Evolutionary conservation across 2,329 filamentous ascomycete species (phyloP), one percentile per base, ranked within the genome.

Genomic region (Aspergillus nomiae): DNA sequence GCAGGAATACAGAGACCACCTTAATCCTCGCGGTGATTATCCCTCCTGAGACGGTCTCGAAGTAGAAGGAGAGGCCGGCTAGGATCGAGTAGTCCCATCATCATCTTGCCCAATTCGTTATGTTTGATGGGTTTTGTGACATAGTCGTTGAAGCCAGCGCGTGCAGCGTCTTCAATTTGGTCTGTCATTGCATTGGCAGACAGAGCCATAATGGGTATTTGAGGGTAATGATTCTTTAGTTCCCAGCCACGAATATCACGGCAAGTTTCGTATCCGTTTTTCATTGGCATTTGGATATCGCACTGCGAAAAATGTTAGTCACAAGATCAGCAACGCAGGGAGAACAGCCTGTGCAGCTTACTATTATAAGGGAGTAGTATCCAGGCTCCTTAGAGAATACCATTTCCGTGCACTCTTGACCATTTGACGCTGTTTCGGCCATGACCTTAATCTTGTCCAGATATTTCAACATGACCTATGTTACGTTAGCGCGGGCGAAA

Each of bases 151-250:
- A 83, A 83, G 28, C 81, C 81, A 53, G 80, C 80, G 12, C 74
- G 76, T 2, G 78, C 78, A 21, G 81, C 80, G 59, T 81, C 74
- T 61, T 81, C 78, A 57, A 82, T 80, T 63, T 82, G 80, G 66
- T 83, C 81, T 24, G 78, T 81, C 81, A 83, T 83, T 41, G 81
- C 81, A 68, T 83, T 83, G 24, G 81, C 81, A 11, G 81, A 82
- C 54, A 83, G 71, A 50, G 81, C 81, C 80, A 83, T 82, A 64
- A 83, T 82, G 12, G 81, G 81, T 57, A 81, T 78, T 63, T 80
- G 78, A 36, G 77, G 78, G 63, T 81, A 81, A 62, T 80, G 77
- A 59, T 82, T 81, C 58, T 74, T 76, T 57, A 74, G 68, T 65
- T 83, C 81, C 81, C 81, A 83, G 34, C 65, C 69, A 56, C 81